Conservation (phyloP, 1,284 basidiomycete genomes). For the Neonothopanus nambi region DNA sequence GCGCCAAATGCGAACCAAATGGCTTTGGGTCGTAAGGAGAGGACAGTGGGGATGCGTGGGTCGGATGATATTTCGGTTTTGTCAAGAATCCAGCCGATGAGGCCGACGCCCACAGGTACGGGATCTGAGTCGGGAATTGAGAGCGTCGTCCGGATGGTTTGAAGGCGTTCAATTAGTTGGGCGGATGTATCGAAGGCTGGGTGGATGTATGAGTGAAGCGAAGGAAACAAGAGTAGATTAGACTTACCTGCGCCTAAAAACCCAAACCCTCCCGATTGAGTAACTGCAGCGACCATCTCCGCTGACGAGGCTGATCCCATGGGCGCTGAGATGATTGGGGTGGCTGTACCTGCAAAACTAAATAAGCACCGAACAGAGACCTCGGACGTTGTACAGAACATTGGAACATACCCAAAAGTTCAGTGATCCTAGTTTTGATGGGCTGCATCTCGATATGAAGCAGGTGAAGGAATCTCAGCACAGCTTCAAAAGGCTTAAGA, state of each 20-base stretch:
- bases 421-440: too few species aligned
- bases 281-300: constrained; percentile 25
- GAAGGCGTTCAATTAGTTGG: not conserved
- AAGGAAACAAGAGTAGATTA: constrained; percentile 17
- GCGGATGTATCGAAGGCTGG: not conserved
- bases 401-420: too few species aligned
- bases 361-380: not conserved
- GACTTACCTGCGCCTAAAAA: constrained; percentile 28
- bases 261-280: constrained; percentile 28
- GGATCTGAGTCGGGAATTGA: not conserved
- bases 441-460: too few species aligned
- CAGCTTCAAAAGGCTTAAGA: too few species aligned
- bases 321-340: constrained; percentile 31
- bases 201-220: not conserved
- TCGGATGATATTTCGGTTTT: constrained; percentile 6
- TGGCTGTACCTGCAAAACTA: constrained; percentile 19
- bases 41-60: constrained; percentile 9
- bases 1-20: constrained; percentile 20
- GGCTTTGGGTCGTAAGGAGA: constrained; percentile 14
- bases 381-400: too few species aligned
- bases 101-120: constrained; percentile 17
- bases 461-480: too few species aligned
- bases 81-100: constrained; percentile 19
- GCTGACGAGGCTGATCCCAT: constrained; percentile 28
- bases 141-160: not conserved